phyloP scores from a whole-genome alignment of 2,329 filamentous ascomycete genomes.

The Trichoderma sp. region DNA sequence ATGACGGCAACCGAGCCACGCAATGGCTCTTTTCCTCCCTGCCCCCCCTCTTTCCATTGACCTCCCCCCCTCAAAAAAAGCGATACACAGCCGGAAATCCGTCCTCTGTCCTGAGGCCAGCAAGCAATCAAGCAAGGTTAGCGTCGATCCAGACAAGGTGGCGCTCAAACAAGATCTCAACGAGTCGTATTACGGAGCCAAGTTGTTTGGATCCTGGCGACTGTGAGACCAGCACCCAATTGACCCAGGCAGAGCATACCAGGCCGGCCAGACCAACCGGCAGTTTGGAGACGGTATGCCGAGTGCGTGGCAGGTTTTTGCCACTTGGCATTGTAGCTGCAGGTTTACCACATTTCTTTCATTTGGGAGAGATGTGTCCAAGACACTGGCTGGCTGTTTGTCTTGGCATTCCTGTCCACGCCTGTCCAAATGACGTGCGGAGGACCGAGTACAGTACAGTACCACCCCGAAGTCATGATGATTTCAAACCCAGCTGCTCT shows the following conservation, averaged over 20 bases:
- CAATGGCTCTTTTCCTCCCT: not conserved
- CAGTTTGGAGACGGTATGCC: not conserved
- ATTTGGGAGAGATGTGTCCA: not conserved
- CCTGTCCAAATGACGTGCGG: not conserved
- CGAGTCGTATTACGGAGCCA: not conserved
- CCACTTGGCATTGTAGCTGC: not conserved
- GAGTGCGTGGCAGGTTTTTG: not conserved
- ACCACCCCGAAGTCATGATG: not conserved
- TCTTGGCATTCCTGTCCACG: not conserved
- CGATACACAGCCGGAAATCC: not conserved
- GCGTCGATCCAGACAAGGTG: conserved; percentile 7
- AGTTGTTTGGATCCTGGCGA: not conserved
- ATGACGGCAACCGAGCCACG: not conserved
- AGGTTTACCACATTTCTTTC: not conserved
- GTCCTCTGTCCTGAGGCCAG: not conserved
- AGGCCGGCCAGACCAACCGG: not conserved
- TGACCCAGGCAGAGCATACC: not conserved
- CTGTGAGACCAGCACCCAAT: not conserved
- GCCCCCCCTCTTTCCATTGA: not conserved
- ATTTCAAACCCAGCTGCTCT: not conserved
- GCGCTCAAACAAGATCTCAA: conserved; percentile 4
- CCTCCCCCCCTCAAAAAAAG: not conserved
- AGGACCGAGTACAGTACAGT: not conserved
- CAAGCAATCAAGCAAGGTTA: not conserved
- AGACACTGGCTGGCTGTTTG: not conserved